Evolutionary conservation across 495 filamentous ascomycete species (phyloP), one percentile per base, ranked within the genome.

Genomic region (Pseudoneurospora amorphoporcata): DNA sequence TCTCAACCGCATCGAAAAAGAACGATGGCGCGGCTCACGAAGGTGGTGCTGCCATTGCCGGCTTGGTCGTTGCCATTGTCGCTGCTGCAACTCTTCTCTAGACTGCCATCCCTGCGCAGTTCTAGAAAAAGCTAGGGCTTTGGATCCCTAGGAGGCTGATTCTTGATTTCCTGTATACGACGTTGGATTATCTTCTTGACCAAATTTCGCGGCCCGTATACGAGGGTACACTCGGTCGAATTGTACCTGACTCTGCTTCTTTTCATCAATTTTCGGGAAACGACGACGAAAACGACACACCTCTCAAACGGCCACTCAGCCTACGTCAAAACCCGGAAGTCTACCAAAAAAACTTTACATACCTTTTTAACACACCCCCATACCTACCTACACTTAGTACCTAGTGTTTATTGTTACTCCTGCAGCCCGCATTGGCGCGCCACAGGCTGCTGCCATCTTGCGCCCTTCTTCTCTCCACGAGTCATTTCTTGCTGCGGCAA

Each of bases 1-100:
- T 72, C n/a, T 53, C 73, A 19, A 74, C 79, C 16, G 72, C 75
- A 2, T 76, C 78, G 17, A 79, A 76, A 70, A 83, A 81, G 71
- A 83, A 84, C 75, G 83, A 77, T 23, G 80, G 76, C 8, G 80
- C 77, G 1, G 77, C 77, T 19, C 77, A 81, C 17, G 80, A 84
- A 71, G 79, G 81, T 19, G 81, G 82, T 14, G 77, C 82, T 39
- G 83, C 84, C 61, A 77, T 85, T 23, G 83, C 83, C 17, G 83
- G 83, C 23, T 75, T 86, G 38, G 78, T 86, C 37, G 82, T 86
- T 17, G 84, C 84, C 69, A 77, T 86, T 8, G 79, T 86, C 16
- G 84, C 83, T 23, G 83, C 83, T 5, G 79, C 80, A 43, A 83
- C 81, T 43, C 75, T 86, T 37, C 79, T 82, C 37, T 86, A 71